These are phyloP conservation scores for Epichloe scottii DNA, from an alignment of 2,329 filamentous ascomycete species.

Conservation along the genomic window DNA sequence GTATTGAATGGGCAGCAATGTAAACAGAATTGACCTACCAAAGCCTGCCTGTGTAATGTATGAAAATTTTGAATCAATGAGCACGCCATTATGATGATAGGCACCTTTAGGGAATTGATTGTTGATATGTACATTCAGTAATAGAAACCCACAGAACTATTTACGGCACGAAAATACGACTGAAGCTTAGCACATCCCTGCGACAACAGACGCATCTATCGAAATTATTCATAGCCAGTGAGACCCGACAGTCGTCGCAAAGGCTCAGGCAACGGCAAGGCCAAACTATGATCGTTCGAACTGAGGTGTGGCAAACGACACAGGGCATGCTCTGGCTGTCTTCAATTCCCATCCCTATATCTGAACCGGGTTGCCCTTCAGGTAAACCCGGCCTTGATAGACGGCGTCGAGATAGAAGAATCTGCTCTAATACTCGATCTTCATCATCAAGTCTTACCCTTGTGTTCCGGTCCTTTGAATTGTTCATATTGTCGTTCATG, in stretches of 20 bases:
- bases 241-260: conserved; percentile 90
- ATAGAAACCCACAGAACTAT: no score
- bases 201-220: conserved; percentile 92
- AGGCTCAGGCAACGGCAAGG: conserved; percentile 89
- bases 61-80: no score
- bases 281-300: conserved; percentile 86
- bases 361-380: not conserved
- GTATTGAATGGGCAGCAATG: conserved; percentile 90
- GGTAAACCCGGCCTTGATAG: not conserved
- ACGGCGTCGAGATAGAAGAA: conserved; percentile 41
- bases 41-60: not conserved
- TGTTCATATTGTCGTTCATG: conserved; percentile 7
- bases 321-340: conserved; percentile 67
- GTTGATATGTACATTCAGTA: no score
- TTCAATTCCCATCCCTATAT: conserved; percentile 40
- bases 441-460: conserved; percentile 46
- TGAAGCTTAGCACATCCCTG: conserved; percentile 78
- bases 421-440: conserved; percentile 45
- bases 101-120: no score
- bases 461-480: conserved; percentile 11
- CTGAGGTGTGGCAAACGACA: conserved; percentile 81
- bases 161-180: conserved; percentile 72
- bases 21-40: conserved; percentile 28
- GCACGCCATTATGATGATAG: no score
- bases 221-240: conserved; percentile 92